phyloP scores from a whole-genome alignment of 805 yeast species.

The Hanseniaspora occidentalis region DNA sequence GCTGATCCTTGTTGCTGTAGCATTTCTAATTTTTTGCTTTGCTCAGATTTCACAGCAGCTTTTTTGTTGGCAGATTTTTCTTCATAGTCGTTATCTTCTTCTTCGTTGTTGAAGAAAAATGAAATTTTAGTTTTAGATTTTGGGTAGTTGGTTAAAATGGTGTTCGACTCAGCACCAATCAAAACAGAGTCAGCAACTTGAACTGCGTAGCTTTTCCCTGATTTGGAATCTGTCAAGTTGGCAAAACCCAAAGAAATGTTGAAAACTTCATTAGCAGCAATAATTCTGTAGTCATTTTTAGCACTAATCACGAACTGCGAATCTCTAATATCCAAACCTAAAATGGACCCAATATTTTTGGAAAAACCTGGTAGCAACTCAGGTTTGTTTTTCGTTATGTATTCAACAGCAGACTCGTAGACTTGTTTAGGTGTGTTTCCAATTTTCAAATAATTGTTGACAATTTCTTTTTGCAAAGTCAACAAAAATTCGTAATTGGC shows the following conservation, averaged over 20 bases:
- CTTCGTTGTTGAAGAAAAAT: constrained; percentile 69
- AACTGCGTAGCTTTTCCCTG: constrained; percentile 52
- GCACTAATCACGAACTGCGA: constrained; percentile 58
- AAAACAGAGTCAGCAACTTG: constrained; percentile 72
- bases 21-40: constrained; percentile 18
- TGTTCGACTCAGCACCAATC: constrained; percentile 28
- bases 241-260: constrained; percentile 70
- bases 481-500: constrained; percentile 66
- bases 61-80: constrained; percentile 19
- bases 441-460: constrained; percentile 41
- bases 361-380: constrained; percentile 46
- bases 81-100: constrained; percentile 29
- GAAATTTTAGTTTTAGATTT: constrained; percentile 66
- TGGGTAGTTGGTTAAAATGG: constrained; percentile 59
- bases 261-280: constrained; percentile 63
- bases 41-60: constrained; percentile 14
- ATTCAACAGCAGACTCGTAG: constrained; percentile 50
- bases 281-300: constrained; percentile 48
- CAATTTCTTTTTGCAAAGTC: constrained; percentile 54
- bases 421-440: constrained; percentile 59
- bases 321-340: constrained; percentile 85
- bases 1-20: constrained; percentile 26
- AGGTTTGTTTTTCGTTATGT: constrained; percentile 51
- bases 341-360: constrained; percentile 75
- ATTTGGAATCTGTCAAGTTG: constrained; percentile 38